phyloP scores from a whole-genome alignment of 441 rosid genomes.

The Manihot esculenta region DNA sequence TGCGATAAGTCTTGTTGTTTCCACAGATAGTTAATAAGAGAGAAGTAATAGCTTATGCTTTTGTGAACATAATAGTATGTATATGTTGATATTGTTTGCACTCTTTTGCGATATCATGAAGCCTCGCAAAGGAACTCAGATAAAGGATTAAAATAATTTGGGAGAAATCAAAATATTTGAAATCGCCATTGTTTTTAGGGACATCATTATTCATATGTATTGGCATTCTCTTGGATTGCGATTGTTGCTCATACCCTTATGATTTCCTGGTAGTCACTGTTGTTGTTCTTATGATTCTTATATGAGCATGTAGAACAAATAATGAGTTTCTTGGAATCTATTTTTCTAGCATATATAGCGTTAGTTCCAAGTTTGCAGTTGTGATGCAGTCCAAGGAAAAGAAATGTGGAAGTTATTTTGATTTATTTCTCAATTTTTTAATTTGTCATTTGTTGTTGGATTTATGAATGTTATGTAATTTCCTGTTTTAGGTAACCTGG shows the following conservation, averaged over 20 bases:
- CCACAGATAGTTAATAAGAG: neutral
- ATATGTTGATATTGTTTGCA: neutral
- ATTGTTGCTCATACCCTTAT: neutral
- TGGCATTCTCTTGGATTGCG: neutral
- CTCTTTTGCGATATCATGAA: neutral
- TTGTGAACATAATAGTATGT: neutral
- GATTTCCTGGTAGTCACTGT: neutral
- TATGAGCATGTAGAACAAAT: no score
- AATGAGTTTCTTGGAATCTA: neutral
- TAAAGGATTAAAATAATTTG: no score
- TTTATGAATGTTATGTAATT: no score
- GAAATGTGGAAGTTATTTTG: neutral
- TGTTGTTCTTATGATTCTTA: no score
- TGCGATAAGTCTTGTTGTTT: no score
- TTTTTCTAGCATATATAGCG: neutral
- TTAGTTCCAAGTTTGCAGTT: neutral
- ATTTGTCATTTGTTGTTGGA: no score
- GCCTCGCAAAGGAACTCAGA: neutral
- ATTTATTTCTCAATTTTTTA: no score
- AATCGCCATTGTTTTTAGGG: neutral
- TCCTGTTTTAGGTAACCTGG: no score
- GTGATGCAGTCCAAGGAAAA: neutral
- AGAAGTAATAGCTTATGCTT: neutral
- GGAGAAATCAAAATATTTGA: no score
- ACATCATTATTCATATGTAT: neutral